These are phyloP conservation scores for Karstenula rhodostoma DNA, from an alignment of 2,329 filamentous ascomycete species.

Conservation along the genomic window DNA sequence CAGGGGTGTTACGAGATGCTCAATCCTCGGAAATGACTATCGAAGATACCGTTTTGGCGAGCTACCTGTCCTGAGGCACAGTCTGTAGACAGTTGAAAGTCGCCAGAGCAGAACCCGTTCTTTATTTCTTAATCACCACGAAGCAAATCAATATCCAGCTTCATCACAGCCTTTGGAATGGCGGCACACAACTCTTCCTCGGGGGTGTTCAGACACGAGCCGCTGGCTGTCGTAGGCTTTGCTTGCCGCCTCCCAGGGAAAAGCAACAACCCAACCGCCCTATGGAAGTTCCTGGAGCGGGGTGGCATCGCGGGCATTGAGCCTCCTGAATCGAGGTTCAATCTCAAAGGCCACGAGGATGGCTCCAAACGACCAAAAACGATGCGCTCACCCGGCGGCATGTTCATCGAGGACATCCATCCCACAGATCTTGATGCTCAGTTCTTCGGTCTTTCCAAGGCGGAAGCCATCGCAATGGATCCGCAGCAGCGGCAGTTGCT, in stretches of 20 bases:
- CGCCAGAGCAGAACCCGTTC: too few relatives aligned
- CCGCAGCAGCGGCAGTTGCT: constrained; percentile 33
- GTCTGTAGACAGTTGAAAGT: too few relatives aligned
- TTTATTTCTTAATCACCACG: too few relatives aligned
- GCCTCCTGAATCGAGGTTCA: constrained; percentile 6
- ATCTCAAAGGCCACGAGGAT: constrained; percentile 15
- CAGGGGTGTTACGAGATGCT: too few relatives aligned
- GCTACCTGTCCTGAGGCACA: too few relatives aligned
- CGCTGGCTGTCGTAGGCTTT: constrained; percentile 17
- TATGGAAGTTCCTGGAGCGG: constrained; percentile 41
- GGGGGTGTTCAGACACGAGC: constrained; percentile 1
- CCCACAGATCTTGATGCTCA: constrained; percentile 42
- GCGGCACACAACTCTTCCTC: too few relatives aligned
- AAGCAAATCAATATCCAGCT: too few relatives aligned
- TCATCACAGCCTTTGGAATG: too few relatives aligned
- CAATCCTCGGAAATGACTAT: too few relatives aligned
- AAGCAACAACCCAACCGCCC: constrained; percentile 30
- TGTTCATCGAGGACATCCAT: constrained; percentile 51
- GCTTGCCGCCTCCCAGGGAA: constrained; percentile 42
- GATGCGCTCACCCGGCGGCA: constrained; percentile 46
- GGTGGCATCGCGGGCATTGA: constrained; percentile 23
- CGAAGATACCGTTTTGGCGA: too few relatives aligned
- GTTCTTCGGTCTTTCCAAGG: constrained; percentile 28
- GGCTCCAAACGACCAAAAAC: constrained; percentile 34
- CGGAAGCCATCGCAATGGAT: constrained; percentile 33